Percentiles rank a stretch among this genome's conserved stretches.
phyloP scores from a whole-genome alignment of 2,329 filamentous ascomycete species.

The Laburnicola sp. region DNA sequence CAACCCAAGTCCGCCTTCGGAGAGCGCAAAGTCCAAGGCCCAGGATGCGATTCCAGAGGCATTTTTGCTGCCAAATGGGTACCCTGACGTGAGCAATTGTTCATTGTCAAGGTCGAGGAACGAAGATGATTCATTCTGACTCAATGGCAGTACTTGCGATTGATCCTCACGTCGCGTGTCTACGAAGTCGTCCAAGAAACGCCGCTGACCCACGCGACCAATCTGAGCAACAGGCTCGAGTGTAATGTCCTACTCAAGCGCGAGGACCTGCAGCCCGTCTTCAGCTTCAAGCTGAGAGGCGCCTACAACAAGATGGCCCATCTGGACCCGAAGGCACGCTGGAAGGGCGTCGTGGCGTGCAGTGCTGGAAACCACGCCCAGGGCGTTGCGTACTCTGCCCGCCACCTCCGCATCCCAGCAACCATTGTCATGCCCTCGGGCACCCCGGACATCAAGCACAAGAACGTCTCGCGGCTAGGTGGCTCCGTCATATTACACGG shows the following conservation, averaged over 20 bases:
- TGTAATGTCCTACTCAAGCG: constrained; percentile 92
- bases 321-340: constrained; percentile 75
- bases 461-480: constrained; percentile 86
- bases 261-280: constrained; percentile 96
- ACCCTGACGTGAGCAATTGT: constrained; percentile 61
- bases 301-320: constrained; percentile 99
- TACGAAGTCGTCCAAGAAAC: constrained; percentile 93
- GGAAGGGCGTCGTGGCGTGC: constrained; percentile 95
- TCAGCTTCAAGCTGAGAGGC: constrained; percentile 97
- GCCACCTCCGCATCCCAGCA: constrained; percentile 91
- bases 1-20: constrained; percentile 63
- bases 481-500: constrained; percentile 92
- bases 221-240: constrained; percentile 89
- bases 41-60: constrained; percentile 62
- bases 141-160: constrained; percentile 74
- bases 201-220: constrained; percentile 79
- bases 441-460: constrained; percentile 94
- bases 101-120: background rate
- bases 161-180: constrained; percentile 92
- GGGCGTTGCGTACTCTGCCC: constrained; percentile 91
- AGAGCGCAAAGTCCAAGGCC: constrained; percentile 53
- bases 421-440: constrained; percentile 98
- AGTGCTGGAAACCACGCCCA: constrained; percentile 97
- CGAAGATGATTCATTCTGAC: background rate
- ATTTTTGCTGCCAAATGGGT: constrained; percentile 67